A percentile compares a stretch with the other conserved stretches of the same genome.
These are phyloP conservation scores for Porogramme epimiltina DNA, from an alignment of 1,284 basidiomycete genomes.

Conservation along the genomic window DNA sequence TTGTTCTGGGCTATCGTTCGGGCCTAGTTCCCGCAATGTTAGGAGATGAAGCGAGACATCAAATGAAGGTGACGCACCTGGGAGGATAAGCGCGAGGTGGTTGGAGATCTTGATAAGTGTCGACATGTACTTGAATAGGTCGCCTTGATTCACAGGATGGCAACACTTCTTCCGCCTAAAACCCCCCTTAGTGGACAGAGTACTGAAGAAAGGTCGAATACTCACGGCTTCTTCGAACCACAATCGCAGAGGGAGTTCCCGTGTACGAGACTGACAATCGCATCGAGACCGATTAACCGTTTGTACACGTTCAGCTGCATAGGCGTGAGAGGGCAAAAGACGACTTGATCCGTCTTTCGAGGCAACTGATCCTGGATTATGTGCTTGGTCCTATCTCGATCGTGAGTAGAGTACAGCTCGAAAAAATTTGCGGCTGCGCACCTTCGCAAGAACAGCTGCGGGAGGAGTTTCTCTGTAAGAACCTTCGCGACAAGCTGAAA, in stretches of 20 bases:
- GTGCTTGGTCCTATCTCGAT: conserved; percentile 66
- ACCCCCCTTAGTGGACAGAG: neutral
- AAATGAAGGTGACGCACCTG: conserved; percentile 44
- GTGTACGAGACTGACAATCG: conserved; percentile 66
- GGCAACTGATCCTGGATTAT: conserved; percentile 81
- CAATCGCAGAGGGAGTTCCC: conserved; percentile 77
- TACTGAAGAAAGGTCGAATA: conserved; percentile 19
- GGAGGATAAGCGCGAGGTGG: conserved; percentile 80
- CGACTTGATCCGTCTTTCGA: conserved; percentile 82
- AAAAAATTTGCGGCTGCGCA: too few species aligned
- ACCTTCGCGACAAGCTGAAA: conserved; percentile 54
- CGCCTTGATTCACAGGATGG: conserved; percentile 57
- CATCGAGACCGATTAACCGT: conserved; percentile 58
- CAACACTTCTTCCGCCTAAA: conserved; percentile 68
- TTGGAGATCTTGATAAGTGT: conserved; percentile 85
- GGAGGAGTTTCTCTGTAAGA: conserved; percentile 70
- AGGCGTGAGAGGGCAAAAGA: conserved; percentile 81
- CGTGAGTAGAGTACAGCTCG: too few species aligned
- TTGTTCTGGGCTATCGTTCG: conserved; percentile 65
- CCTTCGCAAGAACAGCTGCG: conserved; percentile 79
- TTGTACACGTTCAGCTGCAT: conserved; percentile 74
- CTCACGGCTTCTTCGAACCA: conserved; percentile 54
- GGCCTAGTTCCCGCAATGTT: too few species aligned
- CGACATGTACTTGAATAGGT: conserved; percentile 75
- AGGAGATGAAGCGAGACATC: neutral